phyloP scores from a whole-genome alignment of 352 stramenopile genomes.

The Globisporangium mamillatum region DNA sequence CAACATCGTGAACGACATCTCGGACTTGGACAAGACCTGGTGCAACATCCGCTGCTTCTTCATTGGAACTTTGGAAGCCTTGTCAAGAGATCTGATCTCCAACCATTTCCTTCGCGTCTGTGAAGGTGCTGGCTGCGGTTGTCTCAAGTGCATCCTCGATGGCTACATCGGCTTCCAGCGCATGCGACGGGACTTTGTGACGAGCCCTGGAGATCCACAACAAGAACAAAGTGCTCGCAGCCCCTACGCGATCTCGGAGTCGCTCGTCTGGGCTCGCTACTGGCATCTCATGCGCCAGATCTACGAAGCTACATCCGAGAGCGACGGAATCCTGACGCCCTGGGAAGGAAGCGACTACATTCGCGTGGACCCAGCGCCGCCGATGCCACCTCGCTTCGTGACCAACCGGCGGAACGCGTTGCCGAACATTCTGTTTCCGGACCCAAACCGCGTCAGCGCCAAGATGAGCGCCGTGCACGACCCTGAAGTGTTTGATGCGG shows the following conservation, averaged over 20 bases:
- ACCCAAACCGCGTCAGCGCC: constrained; percentile 59
- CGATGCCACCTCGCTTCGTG: constrained; percentile 42
- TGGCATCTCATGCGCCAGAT: constrained; percentile 83
- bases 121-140: constrained; percentile 72
- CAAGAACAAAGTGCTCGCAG: constrained; percentile 21
- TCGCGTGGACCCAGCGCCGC: constrained; percentile 27
- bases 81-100: constrained; percentile 43
- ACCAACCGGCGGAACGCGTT: constrained; percentile 44
- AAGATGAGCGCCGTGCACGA: constrained; percentile 41
- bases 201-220: not conserved
- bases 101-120: constrained; percentile 64
- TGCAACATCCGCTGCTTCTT: constrained; percentile 53
- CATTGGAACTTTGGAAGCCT: constrained; percentile 60
- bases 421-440: constrained; percentile 67
- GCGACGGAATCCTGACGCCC: constrained; percentile 54
- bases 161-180: constrained; percentile 78
- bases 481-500: constrained; percentile 54
- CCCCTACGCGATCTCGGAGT: constrained; percentile 46
- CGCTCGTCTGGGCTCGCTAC: constrained; percentile 70
- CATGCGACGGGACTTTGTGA: constrained; percentile 53
- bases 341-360: constrained; percentile 46
- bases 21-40: constrained; percentile 69
- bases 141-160: constrained; percentile 80
- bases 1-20: constrained; percentile 64
- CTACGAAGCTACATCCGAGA: constrained; percentile 63